Percentiles rank a stretch among this genome's conserved stretches.
Evolutionary conservation across 2,329 filamentous ascomycete genomes (phyloP).

Genomic region (Blumeriella jaapii): DNA sequence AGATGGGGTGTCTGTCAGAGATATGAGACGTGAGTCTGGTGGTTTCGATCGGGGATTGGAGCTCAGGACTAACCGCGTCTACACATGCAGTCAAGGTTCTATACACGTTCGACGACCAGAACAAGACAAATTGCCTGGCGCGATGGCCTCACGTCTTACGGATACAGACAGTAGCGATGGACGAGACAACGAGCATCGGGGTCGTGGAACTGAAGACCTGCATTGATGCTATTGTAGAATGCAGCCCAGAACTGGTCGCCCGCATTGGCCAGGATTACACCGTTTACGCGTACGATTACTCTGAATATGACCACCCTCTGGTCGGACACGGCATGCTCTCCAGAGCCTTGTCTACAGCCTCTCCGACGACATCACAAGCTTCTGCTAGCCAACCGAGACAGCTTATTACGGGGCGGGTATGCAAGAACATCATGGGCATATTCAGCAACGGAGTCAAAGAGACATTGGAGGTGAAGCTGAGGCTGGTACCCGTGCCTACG

Average conservation of each 20-base stretch:
- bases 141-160: constrained; percentile 69
- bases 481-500: constrained; percentile 61
- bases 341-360: constrained; percentile 53
- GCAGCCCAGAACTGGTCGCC: constrained; percentile 77
- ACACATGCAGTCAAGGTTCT: constrained; percentile 71
- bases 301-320: constrained; percentile 83
- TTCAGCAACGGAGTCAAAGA: constrained; percentile 77
- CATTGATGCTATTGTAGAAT: constrained; percentile 64
- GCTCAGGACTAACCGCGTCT: constrained; percentile 14
- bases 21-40: constrained; percentile 51
- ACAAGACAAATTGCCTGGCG: constrained; percentile 80
- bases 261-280: constrained; percentile 70
- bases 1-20: constrained; percentile 39
- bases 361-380: constrained; percentile 41
- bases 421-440: constrained; percentile 71
- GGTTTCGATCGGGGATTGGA: not conserved
- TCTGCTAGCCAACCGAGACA: constrained; percentile 49
- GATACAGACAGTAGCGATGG: constrained; percentile 69
- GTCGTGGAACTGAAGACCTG: constrained; percentile 80
- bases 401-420: constrained; percentile 80
- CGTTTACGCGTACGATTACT: constrained; percentile 95
- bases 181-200: constrained; percentile 72
- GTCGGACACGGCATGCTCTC: constrained; percentile 95
- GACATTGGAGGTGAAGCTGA: constrained; percentile 86
- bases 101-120: constrained; percentile 88